Base-by-base conservation (phyloP, 208 protist species). In the Leishmania mexicana region DNA sequence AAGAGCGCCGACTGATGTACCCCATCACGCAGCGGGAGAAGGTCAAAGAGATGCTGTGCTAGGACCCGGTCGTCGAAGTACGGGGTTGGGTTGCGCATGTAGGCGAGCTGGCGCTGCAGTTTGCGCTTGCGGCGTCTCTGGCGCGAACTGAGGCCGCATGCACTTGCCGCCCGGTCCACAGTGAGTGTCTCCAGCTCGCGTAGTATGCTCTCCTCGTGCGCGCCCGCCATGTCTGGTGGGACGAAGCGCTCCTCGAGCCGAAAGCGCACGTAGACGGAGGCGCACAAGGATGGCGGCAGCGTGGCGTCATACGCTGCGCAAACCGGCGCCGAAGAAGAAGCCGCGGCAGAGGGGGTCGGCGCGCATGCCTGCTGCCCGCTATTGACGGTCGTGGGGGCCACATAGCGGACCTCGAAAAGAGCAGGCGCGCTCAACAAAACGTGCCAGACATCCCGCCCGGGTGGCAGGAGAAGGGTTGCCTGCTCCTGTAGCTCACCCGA, bases 41-140 rank as follows among this genome's bases (percentile, higher is more conserved):
- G 62, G 79, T 97, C 94, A n/a, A 97, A 89, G 38, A 97, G 51
- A 54, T 90, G 85, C 76, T 96, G 89, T 7, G 88, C 89, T n/a
- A 93, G 74, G 15, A 97, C 94, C 51, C 85, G 81, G 17, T 94
- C 85, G 80, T 97, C 90, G 40, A 96, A 89, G 81, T 90, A 95
- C 2, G 94, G 92, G 1, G 85, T 90, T 10, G 91, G 91, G 51
- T 90, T 87, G 19, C 70, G 75, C 54, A 92, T 71, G 84, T 87
- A 96, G 67, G 90, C 79, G n/a, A 97, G 87, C 73, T 93, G 83
- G 38, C 87, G 88, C 57, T 79, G 81, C 53, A 96, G 72, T 42
- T 73, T 73, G 2, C 94, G 92, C 45, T 86, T 78, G 76, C 86
- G 88, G 64, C 78, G 85, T 53, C 83, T 78, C 75, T 86, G 83